Evolutionary conservation across 2,329 filamentous ascomycete genomes (phyloP), one percentile per base, ranked within the genome.

Genomic region (Cladorrhinum sp.): DNA sequence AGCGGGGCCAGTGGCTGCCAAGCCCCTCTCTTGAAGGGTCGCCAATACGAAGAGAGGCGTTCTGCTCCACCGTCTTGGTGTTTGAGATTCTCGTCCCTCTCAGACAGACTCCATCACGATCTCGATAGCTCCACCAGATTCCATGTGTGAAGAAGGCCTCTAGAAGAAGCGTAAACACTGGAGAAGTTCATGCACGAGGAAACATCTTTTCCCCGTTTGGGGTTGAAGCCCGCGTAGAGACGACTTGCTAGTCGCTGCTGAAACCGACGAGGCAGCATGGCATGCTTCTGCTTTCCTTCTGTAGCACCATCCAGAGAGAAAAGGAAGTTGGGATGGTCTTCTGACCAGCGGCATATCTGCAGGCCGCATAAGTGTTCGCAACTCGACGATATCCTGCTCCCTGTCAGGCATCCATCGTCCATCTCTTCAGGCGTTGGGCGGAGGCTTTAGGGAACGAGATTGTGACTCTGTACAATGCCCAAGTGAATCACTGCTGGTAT

Each of bases 1-100:
- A 59, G 39, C 23, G 18, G 55, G 51, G 16, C 48, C n/a, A 16
- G 20, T 55, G 53, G 12, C 18, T 46, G 53, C 53, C 53, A 55
- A 55, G 53, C 16, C 14, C 16, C 3, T 42, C 16, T n/a, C 4
- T 33, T 14, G 33, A 28, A 28, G 42, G 55, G 30, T 46, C 26
- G 30, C 42, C 16, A 46, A 5, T 12, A 42, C 16, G 3, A 42
- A 42, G 42, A 46, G 42, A 46, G 42, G 42, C 42, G 18, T 21
- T 42, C 36, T n/a, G 36, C 36, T n/a, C 36, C 36, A n/a, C 36
- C 36, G 7, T 5, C 42, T 46, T 46, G 42, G 42, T 46, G 42
- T 46, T 46, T 46, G 42, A 46, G 42, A 46, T 46, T 46, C 36
- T 42, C 36, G 16, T 42, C 21, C 49, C 36, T 42, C 36, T 42